Evolutionary conservation across 306 rosid genomes (phyloP), one percentile per base, ranked within the genome.

Genomic region (Cicer cuneatum): DNA sequence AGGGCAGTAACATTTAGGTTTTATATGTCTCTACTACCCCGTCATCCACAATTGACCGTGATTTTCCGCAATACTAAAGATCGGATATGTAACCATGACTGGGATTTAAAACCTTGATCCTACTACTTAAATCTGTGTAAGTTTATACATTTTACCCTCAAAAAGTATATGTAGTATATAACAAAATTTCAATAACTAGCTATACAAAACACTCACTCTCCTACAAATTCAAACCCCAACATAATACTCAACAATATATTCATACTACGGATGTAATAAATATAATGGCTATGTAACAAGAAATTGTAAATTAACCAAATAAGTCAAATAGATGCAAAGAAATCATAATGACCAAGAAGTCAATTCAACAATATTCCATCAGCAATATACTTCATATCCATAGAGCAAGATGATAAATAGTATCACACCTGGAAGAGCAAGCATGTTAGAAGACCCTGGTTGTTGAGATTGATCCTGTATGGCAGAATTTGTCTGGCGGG

Each of bases 401-500:
- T 19, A 67, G 0, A 66, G 58, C 29, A 40, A 38, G 19, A 48
- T 10, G 15, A 47, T 48, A 72, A 70, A 67, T 9, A 73, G 1
- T 37, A 37, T 12, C 7, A 35, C 78, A 94, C 99, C 99, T 45
- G 88, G 88, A 72, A 94, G 96, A 39, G 99, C 96, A 80, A 94
- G 93, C 2, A 69, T 45, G 48, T 78, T 87, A 35, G 96, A 84
- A 5, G 93, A 72, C 80, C 79, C 89, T 0, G 90, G 49, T 62
- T 82, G 89, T 37, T 82, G 79, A 52, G 84, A 57, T 0, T 79
- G 49, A 66, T 80, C 83, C 4, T 74, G 61, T 15, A 87, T 69
- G 11, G 64, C 77, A 69, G 84, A 59, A 73, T 65, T 82, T 54
- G 73, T 78, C 43, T 75, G 86, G 21, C 86, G 85, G 18, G 83